Conservation (phyloP, 129 eudicot species). For the Silybum marianum region DNA sequence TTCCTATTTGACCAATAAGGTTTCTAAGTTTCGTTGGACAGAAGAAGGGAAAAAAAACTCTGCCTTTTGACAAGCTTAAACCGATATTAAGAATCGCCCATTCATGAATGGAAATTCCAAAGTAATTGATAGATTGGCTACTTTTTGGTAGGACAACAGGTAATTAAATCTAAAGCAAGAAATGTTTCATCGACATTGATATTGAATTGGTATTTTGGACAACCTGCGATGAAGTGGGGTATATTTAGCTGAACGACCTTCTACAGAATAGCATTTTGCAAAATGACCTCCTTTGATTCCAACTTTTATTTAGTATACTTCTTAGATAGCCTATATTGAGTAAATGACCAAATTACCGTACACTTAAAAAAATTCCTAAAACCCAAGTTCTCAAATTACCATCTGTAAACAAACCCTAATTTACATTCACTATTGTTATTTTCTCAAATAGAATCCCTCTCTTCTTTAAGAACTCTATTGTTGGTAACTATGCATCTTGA, state of each 20-base stretch:
- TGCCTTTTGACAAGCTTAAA: not conserved
- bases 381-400: too few species aligned
- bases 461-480: not conserved
- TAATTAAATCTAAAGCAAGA: not conserved
- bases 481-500: too few species aligned
- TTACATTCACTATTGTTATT: not conserved
- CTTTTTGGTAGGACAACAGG: not conserved
- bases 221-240: not conserved
- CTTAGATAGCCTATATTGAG: too few species aligned
- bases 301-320: too few species aligned
- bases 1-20: not conserved
- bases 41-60: not conserved
- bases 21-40: not conserved
- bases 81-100: not conserved
- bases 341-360: too few species aligned
- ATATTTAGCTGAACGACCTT: not conserved
- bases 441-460: not conserved
- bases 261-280: not conserved
- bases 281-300: not conserved
- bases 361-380: too few species aligned
- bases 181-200: not conserved
- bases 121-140: not conserved
- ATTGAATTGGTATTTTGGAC: not conserved
- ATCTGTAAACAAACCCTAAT: too few species aligned
- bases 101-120: not conserved